These are phyloP conservation scores for Filobasidium uniguttulatum DNA, from an alignment of 1,284 basidiomycete species.

Conservation along the genomic window DNA sequence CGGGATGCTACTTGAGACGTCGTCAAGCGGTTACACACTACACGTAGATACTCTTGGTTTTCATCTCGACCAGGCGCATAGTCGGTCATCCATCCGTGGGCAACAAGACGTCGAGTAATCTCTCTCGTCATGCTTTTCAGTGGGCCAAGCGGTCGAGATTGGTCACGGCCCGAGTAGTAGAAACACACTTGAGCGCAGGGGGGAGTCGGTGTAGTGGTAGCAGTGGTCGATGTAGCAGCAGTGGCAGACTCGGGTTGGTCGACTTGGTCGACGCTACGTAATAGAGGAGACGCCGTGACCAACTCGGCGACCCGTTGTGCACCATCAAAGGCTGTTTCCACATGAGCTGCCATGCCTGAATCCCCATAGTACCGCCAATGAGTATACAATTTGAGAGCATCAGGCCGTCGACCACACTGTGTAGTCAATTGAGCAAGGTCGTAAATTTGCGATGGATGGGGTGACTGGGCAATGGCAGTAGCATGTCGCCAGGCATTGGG, in stretches of 20 bases:
- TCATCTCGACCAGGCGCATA: conserved; percentile 20
- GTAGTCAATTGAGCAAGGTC: conserved; percentile 26
- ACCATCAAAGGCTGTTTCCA: conserved; percentile 22
- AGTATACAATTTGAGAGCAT: conserved; percentile 37
- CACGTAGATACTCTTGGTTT: neutral
- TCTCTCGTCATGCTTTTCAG: conserved; percentile 16
- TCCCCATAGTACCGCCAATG: conserved; percentile 34
- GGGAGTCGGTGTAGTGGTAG: conserved; percentile 10
- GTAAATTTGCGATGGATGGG: conserved; percentile 18
- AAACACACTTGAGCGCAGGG: conserved; percentile 18
- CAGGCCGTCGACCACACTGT: conserved; percentile 34
- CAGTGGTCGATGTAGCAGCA: too few relatives aligned
- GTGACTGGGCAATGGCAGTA: too few relatives aligned
- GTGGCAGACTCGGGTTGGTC: too few relatives aligned
- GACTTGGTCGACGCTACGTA: too few relatives aligned
- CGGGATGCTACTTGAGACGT: neutral
- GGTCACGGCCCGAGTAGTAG: conserved; percentile 17
- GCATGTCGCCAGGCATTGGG: too few relatives aligned
- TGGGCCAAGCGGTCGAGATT: neutral
- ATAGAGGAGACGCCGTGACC: too few relatives aligned
- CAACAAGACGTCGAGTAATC: conserved; percentile 15
- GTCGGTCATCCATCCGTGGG: conserved; percentile 22
- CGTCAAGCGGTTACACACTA: neutral
- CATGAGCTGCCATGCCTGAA: conserved; percentile 23
- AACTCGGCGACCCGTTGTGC: conserved; percentile 17